Evolutionary conservation across 257 asterid species (phyloP), one percentile per base, ranked within the genome.

Genomic region (Solanum lignicaule): DNA sequence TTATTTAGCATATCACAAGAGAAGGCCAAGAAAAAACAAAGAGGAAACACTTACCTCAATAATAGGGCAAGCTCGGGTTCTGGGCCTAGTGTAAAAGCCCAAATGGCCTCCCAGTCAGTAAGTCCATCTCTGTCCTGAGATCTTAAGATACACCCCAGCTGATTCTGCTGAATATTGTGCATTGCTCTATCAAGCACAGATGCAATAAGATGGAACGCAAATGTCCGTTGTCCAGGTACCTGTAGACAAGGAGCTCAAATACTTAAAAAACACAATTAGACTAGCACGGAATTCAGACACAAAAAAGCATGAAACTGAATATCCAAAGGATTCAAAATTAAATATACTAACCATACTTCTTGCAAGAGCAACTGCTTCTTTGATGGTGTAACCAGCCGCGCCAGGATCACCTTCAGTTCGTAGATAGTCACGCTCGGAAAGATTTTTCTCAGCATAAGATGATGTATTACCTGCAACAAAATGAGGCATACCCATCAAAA

Each of bases 351-450:
- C 99, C 94, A 96, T 95, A 88, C 99, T 97, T 89, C 98, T 94
- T 74, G 94, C 88, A 48, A 97, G 94, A 89, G 96, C 95, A 52
- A 97, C 90, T 72, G 98, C 98, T 92, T 97, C 99, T 88, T 92
- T 94, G 83, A 97, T 91, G 87, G 99, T 93, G 92, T 97, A 97
- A 87, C 99, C 98, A 92, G 92, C 94, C 90, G 96, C 99, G 87
- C 98, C 95, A 87, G 99, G 99, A 87, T 97, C 98, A 88, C 99
- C 99, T 89, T 95, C 98, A 68, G 99, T 97, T 88, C 98, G 96
- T 87, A 96, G 93, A 89, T 92, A 94, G 92, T 96, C 99, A 43
- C 98, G 98, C 87, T 91, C 91, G 3, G 95, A 90, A 76, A 92
- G 93, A 89, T 87, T 92, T 85, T 91, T 92, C 76, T 87, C 93